Evolutionary conservation across 2,329 filamentous ascomycete species (phyloP).

Genomic region (Rachicladosporium sp.): DNA sequence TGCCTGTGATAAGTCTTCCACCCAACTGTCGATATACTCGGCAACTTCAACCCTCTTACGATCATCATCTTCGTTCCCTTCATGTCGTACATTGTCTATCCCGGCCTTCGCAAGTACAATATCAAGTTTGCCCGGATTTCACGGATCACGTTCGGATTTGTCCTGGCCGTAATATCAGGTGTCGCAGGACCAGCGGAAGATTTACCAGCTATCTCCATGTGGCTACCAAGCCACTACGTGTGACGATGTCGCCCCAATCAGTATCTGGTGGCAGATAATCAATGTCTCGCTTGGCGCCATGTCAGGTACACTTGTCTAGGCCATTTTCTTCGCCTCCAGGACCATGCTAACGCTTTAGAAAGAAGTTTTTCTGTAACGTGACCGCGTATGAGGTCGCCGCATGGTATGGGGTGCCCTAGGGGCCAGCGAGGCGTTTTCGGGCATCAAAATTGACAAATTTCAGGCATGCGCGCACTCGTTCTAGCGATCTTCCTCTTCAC

Average conservation of each 20-base stretch:
- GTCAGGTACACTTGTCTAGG: no score
- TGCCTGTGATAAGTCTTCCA: no score
- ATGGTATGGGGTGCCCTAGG: no score
- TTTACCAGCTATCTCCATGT: conserved; percentile 41
- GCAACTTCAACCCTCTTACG: conserved; percentile 34
- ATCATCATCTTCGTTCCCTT: conserved; percentile 33
- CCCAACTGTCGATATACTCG: no score
- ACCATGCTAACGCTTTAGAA: no score
- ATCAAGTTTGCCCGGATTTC: conserved; percentile 36
- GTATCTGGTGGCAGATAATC: conserved; percentile 12
- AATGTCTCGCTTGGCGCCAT: conserved; percentile 11
- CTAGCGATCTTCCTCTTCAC: conserved; percentile 31
- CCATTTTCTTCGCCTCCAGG: no score
- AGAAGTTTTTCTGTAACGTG: no score
- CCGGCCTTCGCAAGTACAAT: conserved; percentile 28
- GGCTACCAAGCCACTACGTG: conserved; percentile 21
- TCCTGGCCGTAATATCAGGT: conserved; percentile 41
- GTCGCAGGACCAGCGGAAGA: conserved; percentile 41
- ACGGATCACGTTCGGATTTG: conserved; percentile 37
- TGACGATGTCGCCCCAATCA: conserved; percentile 9
- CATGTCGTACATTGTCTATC: conserved; percentile 33
- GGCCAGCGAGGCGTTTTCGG: no score
- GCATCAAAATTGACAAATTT: no score
- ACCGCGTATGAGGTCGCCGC: no score
- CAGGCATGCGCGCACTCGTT: conserved; percentile 32